A percentile compares a stretch with the other conserved stretches of the same genome.
These are phyloP conservation scores for Phlebiopsis flavidoalba DNA, from an alignment of 768 basidiomycete species.

Conservation along the genomic window DNA sequence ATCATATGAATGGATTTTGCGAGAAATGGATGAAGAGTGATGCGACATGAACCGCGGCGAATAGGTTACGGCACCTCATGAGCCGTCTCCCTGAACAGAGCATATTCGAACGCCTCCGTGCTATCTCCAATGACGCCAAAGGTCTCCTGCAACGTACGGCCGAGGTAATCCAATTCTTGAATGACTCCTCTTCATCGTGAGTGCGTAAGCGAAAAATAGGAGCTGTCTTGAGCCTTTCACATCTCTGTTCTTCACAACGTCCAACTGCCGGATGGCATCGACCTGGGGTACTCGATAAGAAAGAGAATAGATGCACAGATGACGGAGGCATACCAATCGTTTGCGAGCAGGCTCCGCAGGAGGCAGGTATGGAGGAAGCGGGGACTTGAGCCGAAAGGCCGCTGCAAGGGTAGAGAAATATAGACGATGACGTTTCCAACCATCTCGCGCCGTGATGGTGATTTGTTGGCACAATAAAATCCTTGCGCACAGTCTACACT, in stretches of 20 bases:
- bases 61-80: background rate
- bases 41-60: background rate
- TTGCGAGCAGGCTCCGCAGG: constrained; percentile 85
- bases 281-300: constrained; percentile 41
- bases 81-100: constrained; percentile 44
- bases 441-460: constrained; percentile 88
- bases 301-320: background rate
- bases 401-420: constrained; percentile 79
- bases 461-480: constrained; percentile 91
- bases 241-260: constrained; percentile 83
- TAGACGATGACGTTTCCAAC: constrained; percentile 91
- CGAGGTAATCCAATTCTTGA: constrained; percentile 79
- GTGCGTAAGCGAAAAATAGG: constrained; percentile 89
- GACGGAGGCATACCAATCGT: constrained; percentile 49
- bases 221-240: constrained; percentile 80
- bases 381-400: constrained; percentile 80
- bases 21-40: background rate
- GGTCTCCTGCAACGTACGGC: constrained; percentile 74
- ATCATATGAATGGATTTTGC: background rate
- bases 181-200: constrained; percentile 95
- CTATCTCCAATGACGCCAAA: constrained; percentile 91
- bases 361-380: constrained; percentile 94
- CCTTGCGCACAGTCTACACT: constrained; percentile 66
- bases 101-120: constrained; percentile 79
- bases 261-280: constrained; percentile 73